These are phyloP conservation scores for Penicillium occitanis DNA, from an alignment of 2,329 filamentous ascomycete species.

Conservation along the genomic window DNA sequence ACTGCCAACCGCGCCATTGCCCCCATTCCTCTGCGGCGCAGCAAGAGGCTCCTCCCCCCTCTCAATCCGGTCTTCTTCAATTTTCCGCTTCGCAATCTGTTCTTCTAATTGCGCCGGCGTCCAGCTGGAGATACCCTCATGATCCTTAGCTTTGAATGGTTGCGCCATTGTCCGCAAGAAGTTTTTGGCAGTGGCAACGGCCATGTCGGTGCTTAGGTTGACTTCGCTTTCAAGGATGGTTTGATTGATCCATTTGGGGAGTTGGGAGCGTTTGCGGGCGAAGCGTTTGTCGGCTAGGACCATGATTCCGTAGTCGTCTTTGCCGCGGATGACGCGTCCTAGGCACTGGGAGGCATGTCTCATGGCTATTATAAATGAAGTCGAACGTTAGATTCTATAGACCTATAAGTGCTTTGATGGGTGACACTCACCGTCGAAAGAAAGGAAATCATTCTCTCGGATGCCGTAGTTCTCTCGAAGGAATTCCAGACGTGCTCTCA, in stretches of 20 bases:
- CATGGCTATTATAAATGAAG: constrained; percentile 62
- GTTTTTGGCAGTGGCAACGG: constrained; percentile 80
- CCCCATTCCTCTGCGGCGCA: background rate
- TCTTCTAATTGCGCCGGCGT: constrained; percentile 72
- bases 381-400: background rate
- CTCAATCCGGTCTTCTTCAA: constrained; percentile 65
- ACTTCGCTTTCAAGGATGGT: constrained; percentile 80
- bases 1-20: constrained; percentile 19
- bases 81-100: constrained; percentile 67
- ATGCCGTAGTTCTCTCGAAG: constrained; percentile 96
- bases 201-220: constrained; percentile 94
- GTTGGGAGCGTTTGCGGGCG: constrained; percentile 82
- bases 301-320: constrained; percentile 99
- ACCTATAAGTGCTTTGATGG: background rate
- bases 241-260: constrained; percentile 96
- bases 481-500: constrained; percentile 94
- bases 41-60: constrained; percentile 46
- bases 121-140: constrained; percentile 94
- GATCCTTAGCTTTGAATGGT: constrained; percentile 76
- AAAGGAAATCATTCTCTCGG: constrained; percentile 93
- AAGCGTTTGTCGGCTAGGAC: constrained; percentile 92
- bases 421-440: constrained; percentile 65
- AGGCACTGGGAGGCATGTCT: constrained; percentile 96
- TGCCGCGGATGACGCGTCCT: constrained; percentile 88
- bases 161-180: constrained; percentile 92